A percentile compares a stretch with the other conserved stretches of the same genome.
Evolutionary conservation across 495 filamentous ascomycete genomes (phyloP).

Genomic region (Tuber melanosporum): DNA sequence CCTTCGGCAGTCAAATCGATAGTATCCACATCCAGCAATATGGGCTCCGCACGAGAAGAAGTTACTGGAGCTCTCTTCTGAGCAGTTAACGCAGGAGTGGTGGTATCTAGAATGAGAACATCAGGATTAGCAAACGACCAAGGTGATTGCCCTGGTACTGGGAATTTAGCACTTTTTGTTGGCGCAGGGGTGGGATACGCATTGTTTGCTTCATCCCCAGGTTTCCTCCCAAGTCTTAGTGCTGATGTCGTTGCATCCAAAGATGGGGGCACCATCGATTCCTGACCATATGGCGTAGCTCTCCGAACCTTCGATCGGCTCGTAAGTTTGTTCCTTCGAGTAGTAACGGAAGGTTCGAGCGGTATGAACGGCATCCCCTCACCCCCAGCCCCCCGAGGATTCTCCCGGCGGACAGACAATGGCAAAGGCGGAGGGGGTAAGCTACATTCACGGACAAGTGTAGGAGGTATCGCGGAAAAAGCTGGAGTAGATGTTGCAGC

Average conservation of each 20-base stretch:
- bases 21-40: slow-evolving; percentile 29
- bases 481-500: slow-evolving; percentile 3
- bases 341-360: slow-evolving; percentile 21
- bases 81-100: slow-evolving; percentile 1
- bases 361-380: slow-evolving; percentile 25
- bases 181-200: slow-evolving; percentile 15
- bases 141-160: neutral
- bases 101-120: neutral
- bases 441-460: neutral
- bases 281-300: neutral
- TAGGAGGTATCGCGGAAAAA: neutral
- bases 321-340: slow-evolving; percentile 15
- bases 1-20: slow-evolving; percentile 37
- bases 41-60: slow-evolving; percentile 16
- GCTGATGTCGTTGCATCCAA: slow-evolving; percentile 8
- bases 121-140: neutral
- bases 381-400: neutral
- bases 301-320: slow-evolving; percentile 5
- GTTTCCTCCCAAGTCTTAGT: slow-evolving; percentile 1
- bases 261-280: neutral
- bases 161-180: slow-evolving; percentile 10
- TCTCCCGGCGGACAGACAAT: neutral
- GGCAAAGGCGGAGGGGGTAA: slow-evolving; percentile 10
- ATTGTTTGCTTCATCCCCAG: neutral
- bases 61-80: neutral